A percentile compares a stretch with the other conserved stretches of the same genome.
These are phyloP conservation scores for Helicocarpus griseus DNA, from an alignment of 2,329 filamentous ascomycete genomes.

Conservation along the genomic window DNA sequence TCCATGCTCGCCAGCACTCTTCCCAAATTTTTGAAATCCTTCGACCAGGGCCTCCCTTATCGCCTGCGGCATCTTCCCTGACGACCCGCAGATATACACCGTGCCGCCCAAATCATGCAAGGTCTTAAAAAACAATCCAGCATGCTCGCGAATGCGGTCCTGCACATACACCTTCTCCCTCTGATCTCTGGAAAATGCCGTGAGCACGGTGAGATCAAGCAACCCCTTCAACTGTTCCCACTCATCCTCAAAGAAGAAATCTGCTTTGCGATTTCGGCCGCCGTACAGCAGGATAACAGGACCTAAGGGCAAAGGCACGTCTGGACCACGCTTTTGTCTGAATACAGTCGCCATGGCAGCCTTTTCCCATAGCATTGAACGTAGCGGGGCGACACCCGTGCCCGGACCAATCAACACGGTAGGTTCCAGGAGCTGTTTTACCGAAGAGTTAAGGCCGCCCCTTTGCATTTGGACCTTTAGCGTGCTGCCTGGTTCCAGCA, in stretches of 20 bases:
- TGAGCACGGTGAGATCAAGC: constrained; percentile 44
- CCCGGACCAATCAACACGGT: constrained; percentile 74
- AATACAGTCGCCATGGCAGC: constrained; percentile 26
- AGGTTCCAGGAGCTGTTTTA: constrained; percentile 43
- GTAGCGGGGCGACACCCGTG: constrained; percentile 77
- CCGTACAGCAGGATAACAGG: constrained; percentile 68
- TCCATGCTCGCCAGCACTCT: constrained; percentile 24
- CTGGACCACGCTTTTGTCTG: constrained; percentile 19
- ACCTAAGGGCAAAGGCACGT: constrained; percentile 23
- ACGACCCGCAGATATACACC: constrained; percentile 45
- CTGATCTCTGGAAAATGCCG: constrained; percentile 65
- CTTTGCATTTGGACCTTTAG: constrained; percentile 52
- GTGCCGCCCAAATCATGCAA: constrained; percentile 43
- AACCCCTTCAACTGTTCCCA: constrained; percentile 47
- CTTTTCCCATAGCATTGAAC: constrained; percentile 73
- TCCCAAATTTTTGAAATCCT: constrained; percentile 42
- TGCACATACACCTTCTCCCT: constrained; percentile 58
- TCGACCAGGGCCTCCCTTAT: constrained; percentile 59
- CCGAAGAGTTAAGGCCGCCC: constrained; percentile 41
- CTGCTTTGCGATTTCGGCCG: constrained; percentile 61
- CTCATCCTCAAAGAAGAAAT: constrained; percentile 75
- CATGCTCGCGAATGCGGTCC: constrained; percentile 47
- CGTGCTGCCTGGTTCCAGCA: constrained; percentile 47
- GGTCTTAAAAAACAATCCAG: constrained; percentile 40
- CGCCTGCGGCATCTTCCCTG: constrained; percentile 61